These are phyloP conservation scores for Kluyveromyces sp. DNA, from an alignment of 1,139 yeast species.

Conservation along the genomic window DNA sequence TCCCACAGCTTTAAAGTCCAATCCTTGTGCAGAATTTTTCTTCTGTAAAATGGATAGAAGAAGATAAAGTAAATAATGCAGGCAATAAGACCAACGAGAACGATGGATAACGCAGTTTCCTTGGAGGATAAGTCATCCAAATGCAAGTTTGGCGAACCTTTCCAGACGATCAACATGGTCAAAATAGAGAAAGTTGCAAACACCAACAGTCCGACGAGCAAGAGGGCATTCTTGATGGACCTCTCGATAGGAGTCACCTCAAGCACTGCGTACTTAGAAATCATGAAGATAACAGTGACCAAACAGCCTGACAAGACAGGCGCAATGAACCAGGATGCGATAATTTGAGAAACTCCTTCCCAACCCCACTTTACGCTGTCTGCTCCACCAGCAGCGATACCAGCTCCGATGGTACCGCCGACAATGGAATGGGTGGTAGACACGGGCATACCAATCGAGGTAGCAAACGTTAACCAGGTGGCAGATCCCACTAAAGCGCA, in stretches of 20 bases:
- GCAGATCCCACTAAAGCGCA: conserved; percentile 76
- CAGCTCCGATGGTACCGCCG: conserved; percentile 70
- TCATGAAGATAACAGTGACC: conserved; percentile 51
- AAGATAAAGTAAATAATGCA: conserved; percentile 44
- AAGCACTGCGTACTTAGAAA: conserved; percentile 54
- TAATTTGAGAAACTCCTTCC: conserved; percentile 63
- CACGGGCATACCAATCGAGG: conserved; percentile 64
- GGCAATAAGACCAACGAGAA: conserved; percentile 60
- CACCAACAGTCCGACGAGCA: conserved; percentile 55
- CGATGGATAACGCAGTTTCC: conserved; percentile 48
- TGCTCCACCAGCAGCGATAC: conserved; percentile 58
- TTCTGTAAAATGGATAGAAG: conserved; percentile 55
- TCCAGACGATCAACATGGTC: conserved; percentile 59
- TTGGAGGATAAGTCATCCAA: conserved; percentile 46
- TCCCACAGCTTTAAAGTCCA: conserved; percentile 63
- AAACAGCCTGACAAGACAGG: conserved; percentile 65
- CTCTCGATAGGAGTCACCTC: conserved; percentile 45
- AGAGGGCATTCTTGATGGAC: conserved; percentile 40
- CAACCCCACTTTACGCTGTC: conserved; percentile 65
- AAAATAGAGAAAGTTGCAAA: conserved; percentile 55
- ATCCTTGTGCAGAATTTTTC: conserved; percentile 56
- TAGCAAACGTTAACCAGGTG: conserved; percentile 62
- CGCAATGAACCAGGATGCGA: conserved; percentile 79
- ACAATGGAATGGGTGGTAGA: conserved; percentile 76
- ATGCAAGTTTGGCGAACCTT: conserved; percentile 63